Percentiles rank a stretch among this genome's conserved stretches.
These are phyloP conservation scores for Pyricularia sp. DNA, from an alignment of 2,329 filamentous ascomycete genomes.

Conservation along the genomic window DNA sequence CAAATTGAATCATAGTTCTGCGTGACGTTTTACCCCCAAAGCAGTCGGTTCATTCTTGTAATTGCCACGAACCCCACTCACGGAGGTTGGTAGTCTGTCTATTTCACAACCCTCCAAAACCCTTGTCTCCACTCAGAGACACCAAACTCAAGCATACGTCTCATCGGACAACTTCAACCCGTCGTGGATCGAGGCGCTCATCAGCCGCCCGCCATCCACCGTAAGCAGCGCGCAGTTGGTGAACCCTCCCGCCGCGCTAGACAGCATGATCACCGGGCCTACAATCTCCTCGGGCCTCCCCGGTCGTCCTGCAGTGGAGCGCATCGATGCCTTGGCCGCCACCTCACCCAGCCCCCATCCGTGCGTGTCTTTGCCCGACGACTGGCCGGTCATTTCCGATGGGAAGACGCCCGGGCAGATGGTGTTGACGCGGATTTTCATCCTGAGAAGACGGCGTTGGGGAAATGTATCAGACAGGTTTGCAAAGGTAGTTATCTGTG, in stretches of 20 bases:
- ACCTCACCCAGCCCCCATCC: slow-evolving; percentile 12
- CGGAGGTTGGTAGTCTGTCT: too few relatives aligned
- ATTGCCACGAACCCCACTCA: too few relatives aligned
- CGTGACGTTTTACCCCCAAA: too few relatives aligned
- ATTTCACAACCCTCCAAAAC: too few relatives aligned
- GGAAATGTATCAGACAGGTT: background rate
- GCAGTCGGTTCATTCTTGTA: too few relatives aligned
- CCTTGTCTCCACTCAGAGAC: too few relatives aligned
- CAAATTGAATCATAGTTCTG: too few relatives aligned
- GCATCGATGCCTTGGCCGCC: slow-evolving; percentile 14
- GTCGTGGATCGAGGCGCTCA: slow-evolving; percentile 10
- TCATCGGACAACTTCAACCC: slow-evolving; percentile 10
- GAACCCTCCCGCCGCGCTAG: slow-evolving; percentile 15
- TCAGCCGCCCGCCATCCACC: slow-evolving; percentile 15
- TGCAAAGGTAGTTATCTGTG: background rate
- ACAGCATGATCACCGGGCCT: slow-evolving; percentile 15
- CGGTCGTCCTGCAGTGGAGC: slow-evolving; percentile 15
- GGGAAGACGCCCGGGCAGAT: slow-evolving; percentile 16
- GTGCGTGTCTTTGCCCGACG: slow-evolving; percentile 11
- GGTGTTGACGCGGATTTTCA: slow-evolving; percentile 16
- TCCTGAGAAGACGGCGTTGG: slow-evolving; percentile 5
- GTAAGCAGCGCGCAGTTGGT: slow-evolving; percentile 17
- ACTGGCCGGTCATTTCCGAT: slow-evolving; percentile 13
- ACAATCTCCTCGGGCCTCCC: slow-evolving; percentile 18
- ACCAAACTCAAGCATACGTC: slow-evolving; percentile 8